Evolutionary conservation across 1,139 yeast species (phyloP), one percentile per base, ranked within the genome.

Genomic region (Protomyces inouyei): DNA sequence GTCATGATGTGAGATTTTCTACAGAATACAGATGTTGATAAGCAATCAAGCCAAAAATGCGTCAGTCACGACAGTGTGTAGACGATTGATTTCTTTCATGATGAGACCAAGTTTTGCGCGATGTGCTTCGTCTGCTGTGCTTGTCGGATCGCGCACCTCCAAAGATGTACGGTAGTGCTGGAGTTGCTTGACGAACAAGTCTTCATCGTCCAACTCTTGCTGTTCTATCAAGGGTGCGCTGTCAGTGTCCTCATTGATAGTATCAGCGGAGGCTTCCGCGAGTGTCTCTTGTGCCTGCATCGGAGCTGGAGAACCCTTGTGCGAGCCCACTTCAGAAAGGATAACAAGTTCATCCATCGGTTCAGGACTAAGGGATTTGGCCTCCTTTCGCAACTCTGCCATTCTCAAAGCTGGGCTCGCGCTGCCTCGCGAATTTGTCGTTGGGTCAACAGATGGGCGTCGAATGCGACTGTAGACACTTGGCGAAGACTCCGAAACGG

Each of bases 381-480:
- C 48, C 14, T 43, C 23, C 18, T 9, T 18, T 43, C 18, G 21
- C 10, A 43, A 21, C 10, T 43, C 25, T n/a, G 48, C 48, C 25
- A 43, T 18, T 18, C 48, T 16, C 16, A 37, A 12, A 2, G 48
- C 23, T 16, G 48, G 48, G 48, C 48, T 43, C 9, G 18, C 18
- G 3, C 23, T 18, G 9, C 9, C 12, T 12, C 14, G 14, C 21
- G 16, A 3, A 18, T 3, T 18, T 5, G 12, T 10, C 5, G 23
- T 18, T 6, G 25, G 6, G 5, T 43, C 48, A 1, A 16, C 25
- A 10, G 48, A 43, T 2, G 12, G 52, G 36, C 46, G 43, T 37
- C 63, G 56, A 8, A 59, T 40, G n/a, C 63, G 63, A 9, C 57
- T 28, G 35, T 52, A 52, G 32, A 59, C 63, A n/a, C 57, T 52